phyloP scores from a whole-genome alignment of 768 basidiomycete species.

The Lactarius psammicola region DNA sequence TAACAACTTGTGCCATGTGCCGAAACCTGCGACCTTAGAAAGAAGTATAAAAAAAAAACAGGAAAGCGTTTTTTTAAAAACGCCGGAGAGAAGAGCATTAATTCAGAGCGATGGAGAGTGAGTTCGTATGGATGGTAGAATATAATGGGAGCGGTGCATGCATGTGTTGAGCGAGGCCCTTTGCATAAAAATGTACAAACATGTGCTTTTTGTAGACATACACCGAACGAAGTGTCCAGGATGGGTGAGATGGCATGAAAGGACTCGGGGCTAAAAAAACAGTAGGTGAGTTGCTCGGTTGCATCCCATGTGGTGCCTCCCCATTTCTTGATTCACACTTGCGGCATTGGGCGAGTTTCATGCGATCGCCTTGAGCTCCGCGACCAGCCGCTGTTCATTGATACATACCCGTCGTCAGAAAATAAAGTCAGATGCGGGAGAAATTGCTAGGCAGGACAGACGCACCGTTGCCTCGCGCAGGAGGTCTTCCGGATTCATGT shows the following conservation, averaged over 20 bases:
- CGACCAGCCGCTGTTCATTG: constrained; percentile 24
- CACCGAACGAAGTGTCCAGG: constrained; percentile 20
- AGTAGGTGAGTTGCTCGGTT: constrained; percentile 14
- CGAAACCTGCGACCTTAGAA: constrained; percentile 22
- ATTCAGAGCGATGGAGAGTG: constrained; percentile 7
- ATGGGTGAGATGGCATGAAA: background rate
- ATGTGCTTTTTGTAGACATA: constrained; percentile 21
- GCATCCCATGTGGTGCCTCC: constrained; percentile 2
- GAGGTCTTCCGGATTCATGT: constrained; percentile 34
- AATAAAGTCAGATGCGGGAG: too few species aligned
- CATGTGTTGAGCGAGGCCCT: constrained; percentile 5
- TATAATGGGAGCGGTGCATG: constrained; percentile 11
- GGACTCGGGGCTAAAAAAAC: constrained; percentile 25
- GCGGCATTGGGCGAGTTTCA: constrained; percentile 2
- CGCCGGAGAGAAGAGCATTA: constrained; percentile 7
- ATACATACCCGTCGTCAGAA: constrained; percentile 3
- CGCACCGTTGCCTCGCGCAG: constrained; percentile 39
- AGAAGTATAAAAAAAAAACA: constrained; percentile 11
- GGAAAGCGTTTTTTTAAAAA: background rate
- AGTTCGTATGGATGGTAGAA: constrained; percentile 4
- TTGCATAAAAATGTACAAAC: constrained; percentile 28
- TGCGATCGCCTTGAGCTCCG: constrained; percentile 26
- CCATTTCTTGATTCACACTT: background rate
- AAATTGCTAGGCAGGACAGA: background rate
- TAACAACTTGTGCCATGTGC: constrained; percentile 11